Conservation (phyloP, 495 filamentous ascomycete species). For the Pyronema domesticum region DNA sequence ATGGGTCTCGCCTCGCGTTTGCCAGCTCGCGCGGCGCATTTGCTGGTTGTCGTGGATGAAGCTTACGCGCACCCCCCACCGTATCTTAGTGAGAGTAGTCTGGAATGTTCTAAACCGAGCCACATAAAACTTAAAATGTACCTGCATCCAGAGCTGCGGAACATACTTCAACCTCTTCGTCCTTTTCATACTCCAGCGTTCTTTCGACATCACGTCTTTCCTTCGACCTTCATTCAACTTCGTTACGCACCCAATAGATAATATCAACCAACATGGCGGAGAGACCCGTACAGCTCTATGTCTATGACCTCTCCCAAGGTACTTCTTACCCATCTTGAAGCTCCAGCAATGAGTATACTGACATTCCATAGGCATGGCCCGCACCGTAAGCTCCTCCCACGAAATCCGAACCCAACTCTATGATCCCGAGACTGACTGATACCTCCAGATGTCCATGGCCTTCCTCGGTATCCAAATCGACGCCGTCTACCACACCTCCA, state of each 20-base stretch:
- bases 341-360: background rate
- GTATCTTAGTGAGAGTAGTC: background rate
- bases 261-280: constrained; percentile 2
- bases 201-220: background rate
- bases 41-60: no score
- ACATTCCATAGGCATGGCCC: constrained; percentile 9
- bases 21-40: no score
- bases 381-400: background rate
- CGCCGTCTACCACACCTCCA: constrained; percentile 79
- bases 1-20: no score
- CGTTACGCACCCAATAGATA: background rate
- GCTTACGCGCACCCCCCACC: no score
- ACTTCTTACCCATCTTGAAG: constrained; percentile 10
- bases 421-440: constrained; percentile 13
- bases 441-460: constrained; percentile 7
- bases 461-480: constrained; percentile 52
- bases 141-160: background rate
- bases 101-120: background rate
- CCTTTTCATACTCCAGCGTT: background rate
- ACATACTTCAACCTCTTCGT: background rate
- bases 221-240: background rate
- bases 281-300: constrained; percentile 52
- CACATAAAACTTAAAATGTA: background rate
- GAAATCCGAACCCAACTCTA: background rate
- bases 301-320: constrained; percentile 83